Evolutionary conservation across 192 early-diverging fungal genomes (phyloP).

Genomic region (Entomortierella beljakovae): DNA sequence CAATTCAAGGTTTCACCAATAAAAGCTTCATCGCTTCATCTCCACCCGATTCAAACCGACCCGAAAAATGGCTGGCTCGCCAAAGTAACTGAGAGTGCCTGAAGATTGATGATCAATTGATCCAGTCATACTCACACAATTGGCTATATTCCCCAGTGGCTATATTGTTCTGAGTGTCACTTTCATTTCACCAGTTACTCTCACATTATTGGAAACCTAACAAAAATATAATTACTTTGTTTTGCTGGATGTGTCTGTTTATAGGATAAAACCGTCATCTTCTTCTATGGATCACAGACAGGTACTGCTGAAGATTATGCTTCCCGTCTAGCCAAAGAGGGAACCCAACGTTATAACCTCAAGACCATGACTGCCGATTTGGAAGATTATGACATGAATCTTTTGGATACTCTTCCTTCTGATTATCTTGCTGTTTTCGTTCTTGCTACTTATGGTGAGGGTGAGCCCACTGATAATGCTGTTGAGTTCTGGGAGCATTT

Average conservation of each 20-base stretch:
- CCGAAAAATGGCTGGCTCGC: no score
- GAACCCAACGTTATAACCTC: conserved; percentile 76
- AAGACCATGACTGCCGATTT: conserved; percentile 84
- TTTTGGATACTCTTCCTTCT: conserved; percentile 76
- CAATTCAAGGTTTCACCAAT: no score
- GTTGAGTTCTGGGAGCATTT: conserved; percentile 91
- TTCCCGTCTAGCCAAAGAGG: conserved; percentile 88
- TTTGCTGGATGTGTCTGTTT: background rate
- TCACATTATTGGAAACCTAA: no score
- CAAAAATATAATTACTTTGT: no score
- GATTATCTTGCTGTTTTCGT: conserved; percentile 88
- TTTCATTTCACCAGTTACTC: no score
- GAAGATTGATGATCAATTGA: no score
- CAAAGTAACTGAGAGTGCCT: no score
- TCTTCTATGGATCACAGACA: conserved; percentile 98
- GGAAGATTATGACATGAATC: conserved; percentile 93
- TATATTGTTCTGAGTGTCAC: no score
- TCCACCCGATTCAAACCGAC: no score
- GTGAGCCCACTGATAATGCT: conserved; percentile 98
- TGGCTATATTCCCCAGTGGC: no score
- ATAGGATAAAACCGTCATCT: conserved; percentile 80
- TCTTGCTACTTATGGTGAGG: conserved; percentile 97
- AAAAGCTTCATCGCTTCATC: no score
- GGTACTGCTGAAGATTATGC: conserved; percentile 99
- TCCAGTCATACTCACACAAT: no score